Evolutionary conservation across 768 basidiomycete genomes (phyloP).

Genomic region (Russula lepida): DNA sequence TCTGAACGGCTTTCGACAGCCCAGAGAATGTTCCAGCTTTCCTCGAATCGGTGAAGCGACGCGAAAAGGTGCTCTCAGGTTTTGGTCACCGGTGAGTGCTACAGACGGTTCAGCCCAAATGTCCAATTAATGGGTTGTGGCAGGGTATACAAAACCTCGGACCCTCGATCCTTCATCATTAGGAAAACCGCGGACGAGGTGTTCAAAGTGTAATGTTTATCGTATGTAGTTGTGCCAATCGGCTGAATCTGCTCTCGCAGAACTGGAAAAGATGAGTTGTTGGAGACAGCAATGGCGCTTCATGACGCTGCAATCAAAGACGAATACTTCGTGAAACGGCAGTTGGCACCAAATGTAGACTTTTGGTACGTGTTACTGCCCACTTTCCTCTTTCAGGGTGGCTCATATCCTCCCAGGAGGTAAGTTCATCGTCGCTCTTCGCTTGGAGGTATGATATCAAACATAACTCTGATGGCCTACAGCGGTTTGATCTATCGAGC

Average conservation of each 20-base stretch:
- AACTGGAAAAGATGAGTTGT: slow-evolving; percentile 75
- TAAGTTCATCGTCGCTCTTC: slow-evolving; percentile 18
- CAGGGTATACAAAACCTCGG: slow-evolving; percentile 76
- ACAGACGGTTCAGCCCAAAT: neutral
- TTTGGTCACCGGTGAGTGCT: slow-evolving; percentile 71
- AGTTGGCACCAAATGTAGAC: slow-evolving; percentile 84
- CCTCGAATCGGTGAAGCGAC: slow-evolving; percentile 77
- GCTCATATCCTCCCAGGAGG: slow-evolving; percentile 39
- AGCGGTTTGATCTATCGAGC: slow-evolving; percentile 87
- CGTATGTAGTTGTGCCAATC: neutral
- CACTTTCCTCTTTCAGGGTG: neutral
- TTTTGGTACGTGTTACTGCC: slow-evolving; percentile 55
- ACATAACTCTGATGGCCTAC: neutral
- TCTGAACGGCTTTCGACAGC: slow-evolving; percentile 29
- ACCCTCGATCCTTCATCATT: slow-evolving; percentile 86
- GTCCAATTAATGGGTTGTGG: neutral
- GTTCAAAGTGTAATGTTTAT: slow-evolving; percentile 65
- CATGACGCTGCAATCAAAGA: slow-evolving; percentile 87
- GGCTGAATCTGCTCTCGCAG: slow-evolving; percentile 31
- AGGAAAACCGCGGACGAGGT: slow-evolving; percentile 86
- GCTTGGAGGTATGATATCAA: neutral
- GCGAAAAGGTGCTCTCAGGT: slow-evolving; percentile 83
- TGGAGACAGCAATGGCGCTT: slow-evolving; percentile 83
- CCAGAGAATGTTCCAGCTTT: slow-evolving; percentile 81
- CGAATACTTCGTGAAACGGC: slow-evolving; percentile 77